Conservation (phyloP, 768 basidiomycete species). For the Aureoboletus auriporus region DNA sequence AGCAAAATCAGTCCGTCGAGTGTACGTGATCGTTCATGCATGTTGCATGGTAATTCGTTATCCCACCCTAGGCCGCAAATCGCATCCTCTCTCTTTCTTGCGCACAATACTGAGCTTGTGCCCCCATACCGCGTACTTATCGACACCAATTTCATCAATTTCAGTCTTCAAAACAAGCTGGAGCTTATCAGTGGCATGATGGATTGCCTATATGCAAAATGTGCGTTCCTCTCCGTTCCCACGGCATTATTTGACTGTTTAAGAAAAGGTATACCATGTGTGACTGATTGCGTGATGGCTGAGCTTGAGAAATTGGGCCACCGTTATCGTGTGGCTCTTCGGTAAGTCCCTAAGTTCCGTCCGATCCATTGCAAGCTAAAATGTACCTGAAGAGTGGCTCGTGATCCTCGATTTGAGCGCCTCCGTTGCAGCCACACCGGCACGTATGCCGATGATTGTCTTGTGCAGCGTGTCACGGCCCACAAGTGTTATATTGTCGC, state of each 20-base stretch:
- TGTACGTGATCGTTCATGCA: conserved; percentile 49
- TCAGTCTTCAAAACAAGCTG: conserved; percentile 95
- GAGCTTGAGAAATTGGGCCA: conserved; percentile 98
- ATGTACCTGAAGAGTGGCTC: conserved; percentile 71
- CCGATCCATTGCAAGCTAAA: conserved; percentile 2
- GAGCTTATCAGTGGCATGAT: conserved; percentile 98
- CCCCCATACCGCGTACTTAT: conserved; percentile 97
- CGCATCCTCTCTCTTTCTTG: conserved; percentile 90
- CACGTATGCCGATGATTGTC: conserved; percentile 99
- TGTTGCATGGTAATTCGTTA: not conserved
- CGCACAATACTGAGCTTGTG: conserved; percentile 92
- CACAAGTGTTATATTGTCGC: conserved; percentile 98
- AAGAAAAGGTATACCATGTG: conserved; percentile 85
- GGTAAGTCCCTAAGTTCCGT: conserved; percentile 46
- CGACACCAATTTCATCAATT: conserved; percentile 99
- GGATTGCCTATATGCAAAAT: conserved; percentile 98
- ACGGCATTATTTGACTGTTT: conserved; percentile 2
- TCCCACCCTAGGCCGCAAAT: conserved; percentile 59
- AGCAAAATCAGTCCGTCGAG: conserved; percentile 68
- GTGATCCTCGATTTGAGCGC: conserved; percentile 95
- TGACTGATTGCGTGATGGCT: conserved; percentile 99
- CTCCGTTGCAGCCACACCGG: conserved; percentile 89
- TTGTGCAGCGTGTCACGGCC: conserved; percentile 91
- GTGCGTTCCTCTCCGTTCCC: conserved; percentile 32
- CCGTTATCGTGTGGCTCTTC: conserved; percentile 88